phyloP scores from a whole-genome alignment of 495 filamentous ascomycete genomes.

The Trichoderma parareesei region DNA sequence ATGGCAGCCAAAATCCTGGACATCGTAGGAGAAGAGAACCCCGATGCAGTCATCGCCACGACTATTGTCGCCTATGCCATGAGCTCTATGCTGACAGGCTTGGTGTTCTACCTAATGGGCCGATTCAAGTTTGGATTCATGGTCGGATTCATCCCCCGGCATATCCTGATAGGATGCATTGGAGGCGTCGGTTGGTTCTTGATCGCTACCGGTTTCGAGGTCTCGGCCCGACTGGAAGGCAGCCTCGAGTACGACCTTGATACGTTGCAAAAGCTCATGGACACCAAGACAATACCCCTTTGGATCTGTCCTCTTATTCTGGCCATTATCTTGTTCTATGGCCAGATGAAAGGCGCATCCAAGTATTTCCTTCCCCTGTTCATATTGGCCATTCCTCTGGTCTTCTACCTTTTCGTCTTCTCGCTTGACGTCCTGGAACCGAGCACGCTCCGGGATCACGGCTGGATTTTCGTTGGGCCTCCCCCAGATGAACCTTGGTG shows the following conservation, averaged over 20 bases:
- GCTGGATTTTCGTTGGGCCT: slow-evolving; percentile 88
- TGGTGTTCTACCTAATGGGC: slow-evolving; percentile 88
- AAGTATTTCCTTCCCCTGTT: slow-evolving; percentile 81
- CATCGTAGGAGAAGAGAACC: slow-evolving; percentile 68
- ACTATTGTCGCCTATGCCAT: slow-evolving; percentile 85
- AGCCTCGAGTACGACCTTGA: slow-evolving; percentile 68
- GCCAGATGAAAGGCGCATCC: slow-evolving; percentile 66
- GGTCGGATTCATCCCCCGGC: slow-evolving; percentile 91
- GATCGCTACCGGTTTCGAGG: slow-evolving; percentile 82
- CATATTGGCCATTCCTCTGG: slow-evolving; percentile 67
- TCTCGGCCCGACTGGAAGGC: slow-evolving; percentile 81
- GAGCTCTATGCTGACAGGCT: slow-evolving; percentile 82
- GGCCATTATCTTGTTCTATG: slow-evolving; percentile 63
- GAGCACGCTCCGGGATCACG: slow-evolving; percentile 52
- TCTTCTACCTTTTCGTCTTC: slow-evolving; percentile 77
- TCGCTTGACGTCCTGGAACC: slow-evolving; percentile 56
- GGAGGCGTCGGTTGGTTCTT: slow-evolving; percentile 98
- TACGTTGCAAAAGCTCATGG: slow-evolving; percentile 66
- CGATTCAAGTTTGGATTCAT: slow-evolving; percentile 76
- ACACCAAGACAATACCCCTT: slow-evolving; percentile 62
- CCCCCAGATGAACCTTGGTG: slow-evolving; percentile 84
- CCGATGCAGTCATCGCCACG: slow-evolving; percentile 79
- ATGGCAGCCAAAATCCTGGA: slow-evolving; percentile 87
- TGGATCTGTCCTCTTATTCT: slow-evolving; percentile 77
- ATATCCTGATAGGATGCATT: slow-evolving; percentile 95